Evolutionary conservation across 164 flowering plant species (phyloP), one percentile per base, ranked within the genome.

Genomic region (Saururus chinensis): DNA sequence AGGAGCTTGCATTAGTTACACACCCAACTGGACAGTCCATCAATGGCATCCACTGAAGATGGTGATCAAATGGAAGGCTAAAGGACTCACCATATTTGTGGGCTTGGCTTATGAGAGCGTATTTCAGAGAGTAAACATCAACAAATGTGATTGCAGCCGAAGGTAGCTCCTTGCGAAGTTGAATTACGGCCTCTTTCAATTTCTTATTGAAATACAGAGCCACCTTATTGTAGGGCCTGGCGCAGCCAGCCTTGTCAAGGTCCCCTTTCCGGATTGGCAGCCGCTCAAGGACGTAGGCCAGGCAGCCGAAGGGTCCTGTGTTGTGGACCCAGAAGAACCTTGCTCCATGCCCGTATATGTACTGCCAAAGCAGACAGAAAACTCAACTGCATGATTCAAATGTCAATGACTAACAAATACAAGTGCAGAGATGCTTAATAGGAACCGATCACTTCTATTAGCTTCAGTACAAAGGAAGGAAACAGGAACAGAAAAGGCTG

Each of bases 271-370:
- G 69, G 61, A 76, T 40, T 3, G 40, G 53, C 2, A 73, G 19
- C 0, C 65, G 65, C 40, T 75, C 81, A 67, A 78, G 30, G 19
- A 78, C 30, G 42, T 77, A 76, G 0, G 85, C 72, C 11, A 77
- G 72, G 69, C 88, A 81, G 22, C 86, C 86, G 1, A 84, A 63
- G 7, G 85, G 84, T 0, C 88, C 86, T 10, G 84, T 84, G 55
- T 84, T 84, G 70, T 81, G 86, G 62, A 84, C 75, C 88, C 84
- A 81, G 59, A 81, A 81, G 12, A 60, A 74, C 54, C 86, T 75
- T 7, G 76, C 88, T 23, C 88, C 88, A 62, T 57, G 62, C 37
- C 12, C 60, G 53, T 81, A 78, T 9, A 76, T 64, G 17, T 55
- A 0, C 84, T 80, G 75, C 52, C 5, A 40, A 20, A n/a, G 10